Percentiles rank a stretch among this genome's conserved stretches.
Conservation (phyloP, 2,329 filamentous ascomycete genomes). For the Pseudonectria foliicola region DNA sequence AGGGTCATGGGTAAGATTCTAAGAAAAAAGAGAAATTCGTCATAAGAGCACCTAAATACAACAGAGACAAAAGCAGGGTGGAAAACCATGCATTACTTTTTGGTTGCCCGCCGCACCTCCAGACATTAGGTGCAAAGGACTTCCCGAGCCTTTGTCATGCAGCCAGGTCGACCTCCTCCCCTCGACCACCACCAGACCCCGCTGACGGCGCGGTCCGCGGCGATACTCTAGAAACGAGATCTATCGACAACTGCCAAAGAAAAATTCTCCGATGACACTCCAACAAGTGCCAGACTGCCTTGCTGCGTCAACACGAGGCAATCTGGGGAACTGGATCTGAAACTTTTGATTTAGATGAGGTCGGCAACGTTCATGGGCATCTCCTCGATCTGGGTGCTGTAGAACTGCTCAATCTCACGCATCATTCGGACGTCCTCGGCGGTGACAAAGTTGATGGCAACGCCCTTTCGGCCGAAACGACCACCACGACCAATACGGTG, state of each 20-base stretch:
- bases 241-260: constrained; percentile 33
- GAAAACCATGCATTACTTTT: constrained; percentile 37
- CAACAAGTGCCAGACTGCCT: constrained; percentile 24
- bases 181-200: constrained; percentile 24
- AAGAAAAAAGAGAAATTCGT: constrained; percentile 19
- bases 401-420: constrained; percentile 99
- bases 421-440: constrained; percentile 99
- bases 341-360: constrained; percentile 52
- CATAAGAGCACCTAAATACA: constrained; percentile 33
- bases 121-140: constrained; percentile 31
- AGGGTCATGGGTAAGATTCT: neutral
- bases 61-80: constrained; percentile 26
- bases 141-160: constrained; percentile 32
- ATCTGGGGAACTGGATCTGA: constrained; percentile 18
- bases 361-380: constrained; percentile 95
- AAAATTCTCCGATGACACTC: constrained; percentile 24
- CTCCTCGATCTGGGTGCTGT: constrained; percentile 99
- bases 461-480: constrained; percentile 99
- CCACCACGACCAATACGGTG: constrained; percentile 99
- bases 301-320: constrained; percentile 15
- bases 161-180: constrained; percentile 27
- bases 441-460: constrained; percentile 99
- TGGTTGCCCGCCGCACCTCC: constrained; percentile 33
- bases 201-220: constrained; percentile 20
- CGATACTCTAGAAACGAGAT: constrained; percentile 32